Evolutionary conservation across 2,329 filamentous ascomycete genomes (phyloP).

Genomic region (Acephala macrosclerotiorum): DNA sequence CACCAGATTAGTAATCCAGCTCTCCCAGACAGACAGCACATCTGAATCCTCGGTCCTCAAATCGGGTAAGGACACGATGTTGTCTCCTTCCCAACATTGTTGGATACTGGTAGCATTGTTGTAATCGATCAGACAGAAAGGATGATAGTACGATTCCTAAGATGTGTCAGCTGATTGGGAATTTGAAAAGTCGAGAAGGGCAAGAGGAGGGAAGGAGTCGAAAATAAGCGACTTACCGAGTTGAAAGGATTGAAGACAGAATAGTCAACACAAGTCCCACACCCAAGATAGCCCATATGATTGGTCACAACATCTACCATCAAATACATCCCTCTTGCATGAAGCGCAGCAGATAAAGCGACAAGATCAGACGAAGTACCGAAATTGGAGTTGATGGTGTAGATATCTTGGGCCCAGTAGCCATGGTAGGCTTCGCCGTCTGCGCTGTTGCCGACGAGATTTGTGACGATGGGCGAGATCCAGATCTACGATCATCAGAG

Average conservation of each 20-base stretch:
- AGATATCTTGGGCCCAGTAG: constrained; percentile 55
- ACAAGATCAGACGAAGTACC: constrained; percentile 55
- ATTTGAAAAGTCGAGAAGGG: constrained; percentile 31
- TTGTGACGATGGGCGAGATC: constrained; percentile 53
- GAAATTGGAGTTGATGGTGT: constrained; percentile 56
- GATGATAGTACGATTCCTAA: constrained; percentile 45
- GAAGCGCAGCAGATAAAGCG: constrained; percentile 52
- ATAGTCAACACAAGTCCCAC: constrained; percentile 47
- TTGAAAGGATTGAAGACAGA: constrained; percentile 50
- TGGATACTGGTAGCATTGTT: constrained; percentile 44
- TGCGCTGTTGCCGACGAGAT: constrained; percentile 45
- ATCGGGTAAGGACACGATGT: constrained; percentile 41
- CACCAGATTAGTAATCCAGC: constrained; percentile 39
- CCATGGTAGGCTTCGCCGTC: constrained; percentile 53
- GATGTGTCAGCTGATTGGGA: constrained; percentile 1
- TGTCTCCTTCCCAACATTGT: constrained; percentile 39
- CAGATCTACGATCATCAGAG: constrained; percentile 44
- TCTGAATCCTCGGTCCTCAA: constrained; percentile 39
- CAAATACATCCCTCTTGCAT: constrained; percentile 55
- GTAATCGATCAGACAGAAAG: constrained; percentile 46
- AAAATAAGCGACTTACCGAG: too few relatives aligned
- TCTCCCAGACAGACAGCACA: constrained; percentile 33
- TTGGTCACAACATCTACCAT: constrained; percentile 62
- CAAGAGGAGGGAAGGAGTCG: background rate
- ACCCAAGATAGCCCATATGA: constrained; percentile 48